phyloP scores from a whole-genome alignment of 768 basidiomycete genomes.

The Suillus lakei region DNA sequence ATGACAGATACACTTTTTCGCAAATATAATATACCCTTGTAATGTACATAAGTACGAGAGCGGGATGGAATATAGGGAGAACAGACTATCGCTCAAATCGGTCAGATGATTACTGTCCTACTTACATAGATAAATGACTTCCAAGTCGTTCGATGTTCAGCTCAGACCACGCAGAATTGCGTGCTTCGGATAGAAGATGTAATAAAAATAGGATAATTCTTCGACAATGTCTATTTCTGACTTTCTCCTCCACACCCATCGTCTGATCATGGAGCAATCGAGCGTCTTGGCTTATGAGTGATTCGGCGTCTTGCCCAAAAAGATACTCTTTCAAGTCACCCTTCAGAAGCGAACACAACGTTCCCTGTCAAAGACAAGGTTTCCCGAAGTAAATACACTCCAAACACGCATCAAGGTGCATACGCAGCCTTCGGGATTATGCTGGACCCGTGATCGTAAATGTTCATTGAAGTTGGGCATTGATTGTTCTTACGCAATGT shows the following conservation, averaged over 20 bases:
- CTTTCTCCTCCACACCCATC: not conserved
- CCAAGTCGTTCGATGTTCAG: not conserved
- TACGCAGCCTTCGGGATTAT: not conserved
- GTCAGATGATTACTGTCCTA: not conserved
- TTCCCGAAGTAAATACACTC: no score
- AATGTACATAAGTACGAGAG: not conserved
- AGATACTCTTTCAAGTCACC: not conserved
- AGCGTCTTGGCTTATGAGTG: not conserved
- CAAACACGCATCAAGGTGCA: not conserved
- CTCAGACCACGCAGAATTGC: not conserved
- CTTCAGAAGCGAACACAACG: not conserved
- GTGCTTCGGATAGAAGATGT: not conserved
- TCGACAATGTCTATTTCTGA: not conserved
- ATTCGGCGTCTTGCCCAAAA: not conserved
- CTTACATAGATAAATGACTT: not conserved
- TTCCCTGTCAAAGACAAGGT: not conserved
- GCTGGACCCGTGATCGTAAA: not conserved
- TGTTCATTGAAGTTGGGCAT: not conserved
- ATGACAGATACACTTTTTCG: not conserved
- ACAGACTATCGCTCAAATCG: not conserved
- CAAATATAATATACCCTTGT: slow-evolving; percentile 1
- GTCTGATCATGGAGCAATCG: not conserved
- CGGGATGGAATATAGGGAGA: not conserved
- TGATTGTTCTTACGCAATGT: not conserved
- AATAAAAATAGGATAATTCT: not conserved